Percentiles rank a stretch among this genome's conserved stretches.
These are phyloP conservation scores for Ganoderma lingzhi DNA, from an alignment of 1,284 basidiomycete genomes.

Conservation along the genomic window DNA sequence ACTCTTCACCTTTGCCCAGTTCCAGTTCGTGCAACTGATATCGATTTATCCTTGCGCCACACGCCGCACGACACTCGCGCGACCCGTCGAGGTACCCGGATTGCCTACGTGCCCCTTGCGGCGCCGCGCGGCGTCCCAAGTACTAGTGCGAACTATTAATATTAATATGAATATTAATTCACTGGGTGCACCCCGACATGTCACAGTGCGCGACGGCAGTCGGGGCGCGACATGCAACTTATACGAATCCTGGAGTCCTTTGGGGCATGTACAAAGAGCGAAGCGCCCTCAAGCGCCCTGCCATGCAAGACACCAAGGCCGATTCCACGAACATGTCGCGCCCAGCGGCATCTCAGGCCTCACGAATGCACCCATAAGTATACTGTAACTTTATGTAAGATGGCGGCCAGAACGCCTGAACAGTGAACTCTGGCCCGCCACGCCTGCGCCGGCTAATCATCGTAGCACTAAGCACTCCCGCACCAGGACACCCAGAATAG, in stretches of 20 bases:
- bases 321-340: too few relatives aligned
- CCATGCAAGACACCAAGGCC: too few relatives aligned
- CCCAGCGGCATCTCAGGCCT: too few relatives aligned
- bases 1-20: neutral
- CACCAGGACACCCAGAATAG: neutral
- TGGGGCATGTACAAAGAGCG: too few relatives aligned
- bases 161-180: too few relatives aligned
- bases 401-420: neutral
- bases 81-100: neutral
- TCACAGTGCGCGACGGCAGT: too few relatives aligned
- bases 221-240: too few relatives aligned
- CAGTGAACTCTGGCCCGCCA: neutral
- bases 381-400: neutral
- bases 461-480: too few relatives aligned
- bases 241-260: too few relatives aligned
- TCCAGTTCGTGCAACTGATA: neutral
- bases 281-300: too few relatives aligned
- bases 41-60: neutral
- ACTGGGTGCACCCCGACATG: too few relatives aligned
- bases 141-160: neutral
- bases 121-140: neutral
- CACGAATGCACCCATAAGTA: too few relatives aligned
- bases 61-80: neutral
- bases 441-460: neutral
- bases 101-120: neutral